Conservation (phyloP, 106 monocot species). For the Phalaenopsis aphrodite region DNA sequence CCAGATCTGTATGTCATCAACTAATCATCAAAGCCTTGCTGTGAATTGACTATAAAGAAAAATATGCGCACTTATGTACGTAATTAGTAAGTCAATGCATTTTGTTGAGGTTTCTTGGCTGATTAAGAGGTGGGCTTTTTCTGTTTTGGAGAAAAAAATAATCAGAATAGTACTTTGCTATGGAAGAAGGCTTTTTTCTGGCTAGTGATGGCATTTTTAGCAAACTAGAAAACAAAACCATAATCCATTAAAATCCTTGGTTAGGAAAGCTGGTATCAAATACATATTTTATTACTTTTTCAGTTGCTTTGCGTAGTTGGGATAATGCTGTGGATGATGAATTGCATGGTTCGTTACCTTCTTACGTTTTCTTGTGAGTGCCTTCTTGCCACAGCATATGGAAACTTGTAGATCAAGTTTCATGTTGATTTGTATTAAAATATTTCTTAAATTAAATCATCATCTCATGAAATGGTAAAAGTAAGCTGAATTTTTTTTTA, state of each 20-base stretch:
- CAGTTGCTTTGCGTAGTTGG: neutral
- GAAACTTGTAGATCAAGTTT: neutral
- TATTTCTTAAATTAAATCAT: neutral
- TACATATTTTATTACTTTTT: neutral
- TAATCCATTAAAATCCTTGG: too few relatives aligned
- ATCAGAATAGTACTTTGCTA: too few relatives aligned
- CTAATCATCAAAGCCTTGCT: neutral
- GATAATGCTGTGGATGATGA: neutral
- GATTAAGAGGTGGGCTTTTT: too few relatives aligned
- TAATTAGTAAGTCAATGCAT: neutral
- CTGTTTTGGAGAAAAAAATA: too few relatives aligned
- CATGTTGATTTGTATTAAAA: neutral
- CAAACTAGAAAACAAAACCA: too few relatives aligned
- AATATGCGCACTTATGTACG: neutral
- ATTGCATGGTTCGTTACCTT: neutral
- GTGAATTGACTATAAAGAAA: neutral
- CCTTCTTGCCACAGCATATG: neutral
- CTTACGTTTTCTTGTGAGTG: neutral
- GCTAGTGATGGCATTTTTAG: too few relatives aligned
- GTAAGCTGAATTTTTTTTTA: neutral
- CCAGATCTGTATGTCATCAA: neutral
- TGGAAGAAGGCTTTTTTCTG: too few relatives aligned
- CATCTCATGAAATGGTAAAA: neutral
- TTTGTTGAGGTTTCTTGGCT: neutral
- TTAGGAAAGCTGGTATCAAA: neutral